Base-by-base conservation (phyloP, 345 rosid species). In the rapeseed (Brassica napus) region DNA sequence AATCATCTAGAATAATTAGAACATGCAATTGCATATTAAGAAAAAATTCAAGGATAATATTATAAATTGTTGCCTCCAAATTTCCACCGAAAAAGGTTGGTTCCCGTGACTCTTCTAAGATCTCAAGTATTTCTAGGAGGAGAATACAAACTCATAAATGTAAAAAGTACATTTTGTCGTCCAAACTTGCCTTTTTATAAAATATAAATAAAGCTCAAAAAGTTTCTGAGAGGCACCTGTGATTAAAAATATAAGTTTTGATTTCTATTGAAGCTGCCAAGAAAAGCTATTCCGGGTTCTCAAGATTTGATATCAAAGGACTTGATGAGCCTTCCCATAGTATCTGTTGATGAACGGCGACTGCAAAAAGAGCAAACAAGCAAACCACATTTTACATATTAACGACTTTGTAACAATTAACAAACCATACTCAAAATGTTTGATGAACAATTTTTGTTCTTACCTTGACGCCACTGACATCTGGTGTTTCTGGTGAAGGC, bases 321-420 rank as follows among this genome's bases (percentile, higher is more conserved):
- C 79, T 81, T 91, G 86, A 8, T 91, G 92, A 6, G 99, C 99
- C 82, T 89, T 93, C 42, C 99, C 90, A 8, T 93, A 95, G 68
- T 95, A 95, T 75, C 99, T 83, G 87, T 93, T 95, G 72, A 95
- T 89, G 84, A 91, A 91, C 3, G 87, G 80, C 10, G 87, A 87
- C 98, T 95, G 93, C 93, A 81, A 75, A 57, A 23, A 1, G 12
- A 5, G 57, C 42, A 11, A 42, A 35, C 14, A 66, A 55, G 59
- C 54, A 57, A 64, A 37, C 10, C 5, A 55, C 28, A 26, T 24
- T 58, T 52, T 7, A 74, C 35, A 24, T 63, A 37, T 55, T 62
- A 49, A 60, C 15, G 37, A 32, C 47, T 49, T n/a, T 52, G 57
- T 35, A 69, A 61, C 69, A 21, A 8, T 57, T 21, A 2, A 9